Percentiles rank a stretch among this genome's conserved stretches.
phyloP scores from a whole-genome alignment of 1,284 basidiomycete species.

The Grifola frondosa region DNA sequence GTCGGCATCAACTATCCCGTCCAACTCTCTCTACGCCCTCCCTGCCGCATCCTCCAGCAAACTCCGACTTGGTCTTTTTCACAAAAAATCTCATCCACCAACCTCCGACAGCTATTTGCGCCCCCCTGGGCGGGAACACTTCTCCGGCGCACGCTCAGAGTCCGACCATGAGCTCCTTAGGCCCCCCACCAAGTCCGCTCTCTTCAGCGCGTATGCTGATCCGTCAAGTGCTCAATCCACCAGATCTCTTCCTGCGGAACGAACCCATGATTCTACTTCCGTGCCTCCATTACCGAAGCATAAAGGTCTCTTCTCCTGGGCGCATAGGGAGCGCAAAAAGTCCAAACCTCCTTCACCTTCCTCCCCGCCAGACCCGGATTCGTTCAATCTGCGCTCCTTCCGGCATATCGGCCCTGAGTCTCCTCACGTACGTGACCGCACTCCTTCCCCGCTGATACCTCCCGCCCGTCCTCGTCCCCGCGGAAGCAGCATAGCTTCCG shows the following conservation, averaged over 20 bases:
- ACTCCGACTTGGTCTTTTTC: slow-evolving; percentile 35
- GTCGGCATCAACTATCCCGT: slow-evolving; percentile 18
- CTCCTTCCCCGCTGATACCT: slow-evolving; percentile 28
- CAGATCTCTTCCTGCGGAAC: slow-evolving; percentile 54
- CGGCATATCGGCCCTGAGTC: slow-evolving; percentile 52
- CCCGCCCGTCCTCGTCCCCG: slow-evolving; percentile 48
- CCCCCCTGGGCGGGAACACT: slow-evolving; percentile 23
- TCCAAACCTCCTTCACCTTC: slow-evolving; percentile 35
- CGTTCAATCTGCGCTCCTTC: slow-evolving; percentile 66
- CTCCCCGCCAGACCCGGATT: slow-evolving; percentile 25
- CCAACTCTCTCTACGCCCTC: slow-evolving; percentile 25
- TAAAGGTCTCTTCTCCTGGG: slow-evolving; percentile 36
- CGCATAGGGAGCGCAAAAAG: slow-evolving; percentile 42
- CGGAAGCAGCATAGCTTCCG: slow-evolving; percentile 57
- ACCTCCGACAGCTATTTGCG: slow-evolving; percentile 22
- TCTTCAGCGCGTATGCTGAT: slow-evolving; percentile 53
- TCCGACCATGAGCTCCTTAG: slow-evolving; percentile 35
- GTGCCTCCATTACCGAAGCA: slow-evolving; percentile 33
- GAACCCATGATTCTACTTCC: slow-evolving; percentile 19
- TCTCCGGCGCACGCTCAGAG: slow-evolving; percentile 37
- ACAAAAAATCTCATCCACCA: slow-evolving; percentile 25
- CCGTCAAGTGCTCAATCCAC: slow-evolving; percentile 52
- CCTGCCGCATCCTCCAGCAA: slow-evolving; percentile 33
- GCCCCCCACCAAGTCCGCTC: slow-evolving; percentile 52
- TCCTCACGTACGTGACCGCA: slow-evolving; percentile 21